Conservation (phyloP, 441 rosid species). For the Pelargonium fulgidum region DNA sequence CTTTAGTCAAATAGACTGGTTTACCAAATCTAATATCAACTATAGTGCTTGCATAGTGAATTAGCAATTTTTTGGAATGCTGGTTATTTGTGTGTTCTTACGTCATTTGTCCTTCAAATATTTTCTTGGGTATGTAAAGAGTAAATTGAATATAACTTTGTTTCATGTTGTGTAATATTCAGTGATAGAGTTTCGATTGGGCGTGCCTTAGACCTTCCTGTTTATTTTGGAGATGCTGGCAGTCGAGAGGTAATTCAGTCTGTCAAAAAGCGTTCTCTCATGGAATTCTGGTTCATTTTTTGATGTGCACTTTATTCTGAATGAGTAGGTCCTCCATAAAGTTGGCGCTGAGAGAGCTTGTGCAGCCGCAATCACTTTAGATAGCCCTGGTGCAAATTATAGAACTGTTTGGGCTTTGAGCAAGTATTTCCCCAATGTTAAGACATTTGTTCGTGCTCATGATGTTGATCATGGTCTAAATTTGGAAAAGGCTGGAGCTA, state of each 20-base stretch:
- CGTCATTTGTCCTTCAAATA: too few species aligned
- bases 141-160: not conserved
- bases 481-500: conserved; percentile 93
- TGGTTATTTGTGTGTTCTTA: too few species aligned
- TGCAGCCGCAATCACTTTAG: conserved; percentile 92
- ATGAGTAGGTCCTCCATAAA: conserved; percentile 81
- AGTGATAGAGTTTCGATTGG: conserved; percentile 93
- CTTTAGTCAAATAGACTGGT: not conserved
- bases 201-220: conserved; percentile 93
- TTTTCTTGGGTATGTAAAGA: too few species aligned
- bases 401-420: conserved; percentile 98
- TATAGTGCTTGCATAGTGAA: not conserved
- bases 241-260: conserved; percentile 71
- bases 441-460: conserved; percentile 94
- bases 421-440: conserved; percentile 93
- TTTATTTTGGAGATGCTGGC: conserved; percentile 94
- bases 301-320: conserved; percentile 23
- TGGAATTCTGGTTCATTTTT: conserved; percentile 13
- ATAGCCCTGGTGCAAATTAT: conserved; percentile 94
- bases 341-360: conserved; percentile 95
- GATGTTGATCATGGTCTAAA: conserved; percentile 95
- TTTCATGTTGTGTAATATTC: conserved; percentile 14
- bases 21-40: not conserved
- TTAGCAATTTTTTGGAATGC: not conserved
- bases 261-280: not conserved